Conservation (phyloP, 83 land plant genomes). For the Picea abies region DNA sequence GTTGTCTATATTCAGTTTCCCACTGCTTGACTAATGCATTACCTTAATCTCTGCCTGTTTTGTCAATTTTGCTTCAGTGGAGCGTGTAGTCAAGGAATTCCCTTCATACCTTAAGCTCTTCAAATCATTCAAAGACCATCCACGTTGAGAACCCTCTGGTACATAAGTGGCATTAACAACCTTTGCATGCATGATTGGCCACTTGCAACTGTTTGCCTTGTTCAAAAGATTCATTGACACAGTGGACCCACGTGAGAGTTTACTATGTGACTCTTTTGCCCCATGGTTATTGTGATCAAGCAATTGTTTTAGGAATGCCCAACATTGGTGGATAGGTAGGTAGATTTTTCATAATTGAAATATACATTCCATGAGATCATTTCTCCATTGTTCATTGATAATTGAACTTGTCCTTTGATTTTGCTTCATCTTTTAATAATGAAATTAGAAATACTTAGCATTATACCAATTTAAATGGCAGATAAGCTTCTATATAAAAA, state of each 20-base stretch:
- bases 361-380: too few relatives aligned
- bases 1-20: constrained; percentile 39
- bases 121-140: constrained; percentile 25
- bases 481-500: too few relatives aligned
- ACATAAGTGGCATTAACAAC: constrained; percentile 32
- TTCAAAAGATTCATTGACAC: constrained; percentile 20
- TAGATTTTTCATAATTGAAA: too few relatives aligned
- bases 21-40: constrained; percentile 33
- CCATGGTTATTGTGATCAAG: constrained; percentile 97
- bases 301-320: constrained; percentile 88
- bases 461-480: too few relatives aligned
- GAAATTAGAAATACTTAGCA: too few relatives aligned
- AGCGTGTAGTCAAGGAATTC: constrained; percentile 46
- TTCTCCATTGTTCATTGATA: too few relatives aligned
- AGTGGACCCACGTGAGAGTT: not conserved
- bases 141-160: constrained; percentile 33
- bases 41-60: constrained; percentile 37
- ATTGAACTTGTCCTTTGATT: too few relatives aligned
- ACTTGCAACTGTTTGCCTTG: constrained; percentile 56
- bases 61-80: constrained; percentile 38
- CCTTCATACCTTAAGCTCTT: constrained; percentile 31
- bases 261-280: constrained; percentile 70
- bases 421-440: too few relatives aligned
- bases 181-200: constrained; percentile 54
- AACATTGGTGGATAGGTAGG: constrained; percentile 93